A percentile compares a stretch with the other conserved stretches of the same genome.
These are phyloP conservation scores for Solanum pimpinellifolium DNA, from an alignment of 257 asterid genomes.

Conservation along the genomic window DNA sequence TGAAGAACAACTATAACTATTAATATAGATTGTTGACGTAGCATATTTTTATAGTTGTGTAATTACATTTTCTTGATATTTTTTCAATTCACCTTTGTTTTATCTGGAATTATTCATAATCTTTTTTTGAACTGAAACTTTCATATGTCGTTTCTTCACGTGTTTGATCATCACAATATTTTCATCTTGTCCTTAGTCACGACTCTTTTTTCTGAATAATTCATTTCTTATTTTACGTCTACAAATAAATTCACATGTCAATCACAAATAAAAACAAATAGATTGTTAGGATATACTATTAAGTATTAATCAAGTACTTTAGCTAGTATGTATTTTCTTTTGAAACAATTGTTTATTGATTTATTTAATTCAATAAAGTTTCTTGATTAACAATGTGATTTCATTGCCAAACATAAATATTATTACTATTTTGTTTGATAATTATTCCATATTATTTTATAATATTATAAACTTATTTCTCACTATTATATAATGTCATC, in stretches of 20 bases:
- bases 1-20: too few relatives aligned
- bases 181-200: not conserved
- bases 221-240: not conserved
- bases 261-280: too few relatives aligned
- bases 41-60: too few relatives aligned
- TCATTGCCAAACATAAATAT: not conserved
- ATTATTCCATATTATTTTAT: not conserved
- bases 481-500: not conserved
- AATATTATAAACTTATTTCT: too few relatives aligned
- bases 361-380: too few relatives aligned
- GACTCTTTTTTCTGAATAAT: accelerated
- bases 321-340: too few relatives aligned
- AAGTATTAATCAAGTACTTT: not conserved
- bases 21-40: too few relatives aligned
- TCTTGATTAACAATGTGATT: too few relatives aligned
- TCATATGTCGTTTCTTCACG: accelerated
- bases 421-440: too few relatives aligned
- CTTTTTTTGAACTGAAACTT: accelerated
- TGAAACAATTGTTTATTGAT: too few relatives aligned
- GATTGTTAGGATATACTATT: not conserved
- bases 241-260: too few relatives aligned
- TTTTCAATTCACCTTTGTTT: too few relatives aligned
- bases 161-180: not conserved
- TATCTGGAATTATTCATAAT: accelerated
- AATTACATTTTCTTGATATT: not conserved